Conservation (phyloP, 768 basidiomycete genomes). For the Termitomyces sp. region DNA sequence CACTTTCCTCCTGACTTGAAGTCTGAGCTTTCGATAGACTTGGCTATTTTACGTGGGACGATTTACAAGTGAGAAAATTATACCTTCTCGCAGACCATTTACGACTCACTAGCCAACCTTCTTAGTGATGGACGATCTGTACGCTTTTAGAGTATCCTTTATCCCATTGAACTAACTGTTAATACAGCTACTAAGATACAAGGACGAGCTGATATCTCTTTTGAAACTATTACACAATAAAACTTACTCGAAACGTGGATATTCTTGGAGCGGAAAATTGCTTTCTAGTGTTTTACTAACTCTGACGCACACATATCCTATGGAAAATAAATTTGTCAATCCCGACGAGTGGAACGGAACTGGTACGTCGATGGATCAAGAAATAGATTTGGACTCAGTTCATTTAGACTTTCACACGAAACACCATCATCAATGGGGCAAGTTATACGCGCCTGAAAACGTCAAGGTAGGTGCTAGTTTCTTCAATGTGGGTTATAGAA, state of each 20-base stretch:
- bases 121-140: conserved; percentile 62
- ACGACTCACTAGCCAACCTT: neutral
- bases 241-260: conserved; percentile 77
- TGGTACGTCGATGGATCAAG: conserved; percentile 35
- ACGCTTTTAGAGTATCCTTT: conserved; percentile 17
- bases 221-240: conserved; percentile 64
- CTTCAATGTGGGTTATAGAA: neutral
- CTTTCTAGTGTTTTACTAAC: conserved; percentile 70
- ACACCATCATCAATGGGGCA: conserved; percentile 80
- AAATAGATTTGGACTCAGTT: neutral
- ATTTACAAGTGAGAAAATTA: conserved; percentile 61
- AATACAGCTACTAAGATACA: conserved; percentile 59
- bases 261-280: conserved; percentile 76
- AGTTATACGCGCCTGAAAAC: conserved; percentile 65
- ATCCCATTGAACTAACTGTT: conserved; percentile 3
- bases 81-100: neutral
- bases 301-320: conserved; percentile 75
- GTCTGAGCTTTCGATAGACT: conserved; percentile 38
- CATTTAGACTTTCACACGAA: conserved; percentile 59
- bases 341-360: conserved; percentile 69
- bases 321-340: conserved; percentile 81
- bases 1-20: neutral
- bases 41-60: conserved; percentile 75
- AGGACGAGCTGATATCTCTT: conserved; percentile 55
- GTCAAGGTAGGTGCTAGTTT: conserved; percentile 48